phyloP scores from a whole-genome alignment of 768 basidiomycete genomes.

The Boletus reticuloceps region DNA sequence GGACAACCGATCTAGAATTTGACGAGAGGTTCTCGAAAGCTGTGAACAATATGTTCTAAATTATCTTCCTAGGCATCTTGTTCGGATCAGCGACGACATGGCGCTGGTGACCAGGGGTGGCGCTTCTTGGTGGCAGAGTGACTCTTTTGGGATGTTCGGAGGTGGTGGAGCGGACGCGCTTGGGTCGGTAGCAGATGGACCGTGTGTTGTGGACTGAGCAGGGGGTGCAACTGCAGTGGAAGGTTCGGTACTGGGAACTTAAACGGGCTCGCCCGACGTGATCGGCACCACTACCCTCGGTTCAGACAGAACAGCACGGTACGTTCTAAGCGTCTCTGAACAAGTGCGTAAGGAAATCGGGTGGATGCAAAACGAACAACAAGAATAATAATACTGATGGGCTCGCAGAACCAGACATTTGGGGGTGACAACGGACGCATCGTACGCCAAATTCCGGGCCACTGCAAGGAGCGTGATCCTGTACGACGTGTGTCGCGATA shows the following conservation, averaged over 20 bases:
- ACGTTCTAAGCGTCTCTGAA: slow-evolving; percentile 77
- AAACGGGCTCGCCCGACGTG: not conserved
- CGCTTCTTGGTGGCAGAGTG: slow-evolving; percentile 6
- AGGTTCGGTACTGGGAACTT: not conserved
- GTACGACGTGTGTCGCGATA: not conserved
- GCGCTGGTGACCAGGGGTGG: slow-evolving; percentile 2
- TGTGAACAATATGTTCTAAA: slow-evolving; percentile 19
- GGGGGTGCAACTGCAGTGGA: too few relatives aligned
- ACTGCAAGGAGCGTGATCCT: slow-evolving; percentile 69
- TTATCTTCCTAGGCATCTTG: slow-evolving; percentile 16
- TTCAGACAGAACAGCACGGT: slow-evolving; percentile 76
- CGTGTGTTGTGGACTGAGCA: not conserved
- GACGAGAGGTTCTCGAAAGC: slow-evolving; percentile 3
- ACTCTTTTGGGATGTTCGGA: not conserved
- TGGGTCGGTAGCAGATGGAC: not conserved
- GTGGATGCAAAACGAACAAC: not conserved
- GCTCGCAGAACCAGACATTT: slow-evolving; percentile 72
- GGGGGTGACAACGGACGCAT: slow-evolving; percentile 54
- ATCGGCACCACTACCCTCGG: slow-evolving; percentile 61
- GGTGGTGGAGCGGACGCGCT: not conserved
- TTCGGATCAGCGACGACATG: slow-evolving; percentile 18
- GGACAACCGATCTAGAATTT: not conserved
- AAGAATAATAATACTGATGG: slow-evolving; percentile 47
- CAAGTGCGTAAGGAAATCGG: not conserved
- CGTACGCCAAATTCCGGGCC: slow-evolving; percentile 64